Evolutionary conservation across 1,284 basidiomycete species (phyloP), one percentile per base, ranked within the genome.

Genomic region (Cystobasidium sp.): DNA sequence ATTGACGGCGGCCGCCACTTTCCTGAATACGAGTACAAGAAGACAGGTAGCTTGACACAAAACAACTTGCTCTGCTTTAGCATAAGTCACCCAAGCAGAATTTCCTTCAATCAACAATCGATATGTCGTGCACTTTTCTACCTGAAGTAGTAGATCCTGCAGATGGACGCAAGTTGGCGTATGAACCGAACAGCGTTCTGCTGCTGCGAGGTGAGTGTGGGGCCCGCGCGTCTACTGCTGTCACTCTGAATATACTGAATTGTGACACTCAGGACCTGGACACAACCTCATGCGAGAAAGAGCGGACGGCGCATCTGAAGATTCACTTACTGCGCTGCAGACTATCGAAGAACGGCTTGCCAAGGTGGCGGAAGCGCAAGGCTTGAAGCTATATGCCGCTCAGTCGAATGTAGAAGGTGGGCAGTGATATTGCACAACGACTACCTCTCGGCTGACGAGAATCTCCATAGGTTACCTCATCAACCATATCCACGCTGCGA

Each of bases 401-500:
- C 63, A 73, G 52, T 65, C 62, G 14, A 73, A 73, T 49, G 70
- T 66, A 39, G 69, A 71, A 64, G 69, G 69, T 71, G 18, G 18
- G 59, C 7, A n/a, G 46, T 55, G 12, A 44, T 1, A 18, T 49
- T 6, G 6, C 4, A 22, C 20, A 16, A 1, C 18, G 1, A 14
- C 24, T 12, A 39, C 22, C 10, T 46, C 31, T 31, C 20, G 16
- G 24, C 20, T 56, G 6, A 55, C 44, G 1, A 20, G 1, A 20
- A 24, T 61, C 41, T 2, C 6, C 12, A 6, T 52, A 65, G 70
- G 70, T 55, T 73, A 56, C 55, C 70, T 73, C 24, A 66, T 73
- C 63, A 73, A 73, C 31, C 70, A 73, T 59, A 73, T 73, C 12
- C 70, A 73, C 52, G 70, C 70, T 18, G 70, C 70, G 24, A 37